Evolutionary conservation across 139 green algal species (phyloP).

Genomic region (Spirogloea muscicola): DNA sequence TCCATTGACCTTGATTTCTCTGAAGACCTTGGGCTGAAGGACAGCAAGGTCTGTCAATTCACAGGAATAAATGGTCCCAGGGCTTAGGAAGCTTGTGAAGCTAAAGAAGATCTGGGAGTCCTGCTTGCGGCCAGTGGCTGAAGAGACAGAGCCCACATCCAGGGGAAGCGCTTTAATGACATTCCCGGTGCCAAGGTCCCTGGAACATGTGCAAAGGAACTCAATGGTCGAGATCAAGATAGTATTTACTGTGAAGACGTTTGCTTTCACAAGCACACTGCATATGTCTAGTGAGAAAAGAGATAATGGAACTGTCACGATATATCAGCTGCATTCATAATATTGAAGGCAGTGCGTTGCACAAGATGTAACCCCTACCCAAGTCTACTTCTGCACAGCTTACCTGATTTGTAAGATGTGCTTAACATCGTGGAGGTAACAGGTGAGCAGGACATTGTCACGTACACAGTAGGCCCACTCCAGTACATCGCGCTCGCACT

Average conservation of each 20-base stretch:
- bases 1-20: constrained; percentile 64
- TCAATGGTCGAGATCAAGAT: too few relatives aligned
- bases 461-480: constrained; percentile 46
- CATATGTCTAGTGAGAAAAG: too few relatives aligned
- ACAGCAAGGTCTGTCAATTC: constrained; percentile 2
- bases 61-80: constrained; percentile 19
- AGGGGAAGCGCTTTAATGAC: constrained; percentile 54
- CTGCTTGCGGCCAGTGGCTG: constrained; percentile 56
- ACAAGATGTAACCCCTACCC: too few relatives aligned
- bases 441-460: constrained; percentile 55
- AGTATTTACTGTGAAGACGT: too few relatives aligned
- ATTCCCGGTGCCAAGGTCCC: too few relatives aligned
- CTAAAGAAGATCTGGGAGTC: constrained; percentile 42
- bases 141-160: constrained; percentile 63
- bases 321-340: too few relatives aligned
- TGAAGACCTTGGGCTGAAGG: constrained; percentile 57
- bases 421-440: constrained; percentile 65
- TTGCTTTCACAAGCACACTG: too few relatives aligned
- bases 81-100: constrained; percentile 32
- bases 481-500: constrained; percentile 50
- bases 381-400: too few relatives aligned
- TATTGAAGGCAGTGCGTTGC: too few relatives aligned
- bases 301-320: too few relatives aligned
- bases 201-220: too few relatives aligned
- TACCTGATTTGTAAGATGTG: constrained; percentile 19